Conservation (phyloP, 164 flowering plant species). For the Aristolochia fimbriata region DNA sequence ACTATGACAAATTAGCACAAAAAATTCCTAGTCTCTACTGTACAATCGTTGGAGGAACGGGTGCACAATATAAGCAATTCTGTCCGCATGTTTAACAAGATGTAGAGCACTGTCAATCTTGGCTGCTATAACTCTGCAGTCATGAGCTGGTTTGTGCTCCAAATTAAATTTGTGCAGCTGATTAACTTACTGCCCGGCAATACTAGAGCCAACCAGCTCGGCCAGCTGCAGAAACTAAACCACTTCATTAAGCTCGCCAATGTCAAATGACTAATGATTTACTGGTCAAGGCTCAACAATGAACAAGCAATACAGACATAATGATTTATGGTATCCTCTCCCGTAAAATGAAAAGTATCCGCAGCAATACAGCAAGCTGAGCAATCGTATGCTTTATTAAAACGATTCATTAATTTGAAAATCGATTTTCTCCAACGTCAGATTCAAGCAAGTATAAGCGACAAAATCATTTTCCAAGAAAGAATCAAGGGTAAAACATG, state of each 20-base stretch:
- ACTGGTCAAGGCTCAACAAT: neutral
- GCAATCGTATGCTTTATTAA: no score
- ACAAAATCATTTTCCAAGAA: neutral
- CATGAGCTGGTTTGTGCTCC: constrained; percentile 26
- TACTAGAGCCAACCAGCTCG: constrained; percentile 28
- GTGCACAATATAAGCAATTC: neutral
- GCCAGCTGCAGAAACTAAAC: constrained; percentile 20
- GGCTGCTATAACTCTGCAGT: constrained; percentile 17
- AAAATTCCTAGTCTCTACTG: neutral
- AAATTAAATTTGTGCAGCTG: constrained; percentile 18
- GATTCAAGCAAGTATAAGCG: neutral
- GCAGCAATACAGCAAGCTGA: no score
- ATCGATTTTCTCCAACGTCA: neutral
- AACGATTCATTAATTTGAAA: no score
- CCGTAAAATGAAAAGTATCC: neutral
- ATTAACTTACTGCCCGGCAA: constrained; percentile 23
- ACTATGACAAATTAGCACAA: neutral
- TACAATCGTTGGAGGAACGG: neutral
- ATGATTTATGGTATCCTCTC: neutral
- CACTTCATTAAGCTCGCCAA: neutral
- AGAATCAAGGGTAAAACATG: neutral
- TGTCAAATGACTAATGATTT: neutral
- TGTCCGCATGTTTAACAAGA: neutral
- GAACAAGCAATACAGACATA: neutral
- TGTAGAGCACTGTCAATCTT: constrained; percentile 24